These are phyloP conservation scores for Pisolithus thermaeus DNA, from an alignment of 1,284 basidiomycete species.

Conservation along the genomic window DNA sequence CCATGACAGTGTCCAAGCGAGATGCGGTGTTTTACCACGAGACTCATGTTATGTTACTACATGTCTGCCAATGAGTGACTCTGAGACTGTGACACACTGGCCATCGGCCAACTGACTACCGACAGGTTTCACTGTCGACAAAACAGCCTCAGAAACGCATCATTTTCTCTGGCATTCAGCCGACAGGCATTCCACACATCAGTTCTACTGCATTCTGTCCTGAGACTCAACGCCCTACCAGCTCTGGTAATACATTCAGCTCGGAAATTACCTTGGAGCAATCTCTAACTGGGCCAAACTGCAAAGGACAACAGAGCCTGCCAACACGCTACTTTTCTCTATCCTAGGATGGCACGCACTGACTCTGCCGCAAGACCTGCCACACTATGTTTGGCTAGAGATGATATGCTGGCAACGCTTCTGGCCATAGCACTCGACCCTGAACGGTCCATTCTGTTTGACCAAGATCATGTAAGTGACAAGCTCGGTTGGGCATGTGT, in stretches of 20 bases:
- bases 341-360: constrained; percentile 92
- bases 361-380: constrained; percentile 83
- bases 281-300: constrained; percentile 84
- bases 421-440: too few species aligned
- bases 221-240: constrained; percentile 5
- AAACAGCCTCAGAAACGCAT: constrained; percentile 26
- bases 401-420: too few species aligned
- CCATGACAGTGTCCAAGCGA: constrained; percentile 11
- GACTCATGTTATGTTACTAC: too few species aligned
- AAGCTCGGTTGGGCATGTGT: too few species aligned
- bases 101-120: not conserved
- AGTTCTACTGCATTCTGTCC: constrained; percentile 13
- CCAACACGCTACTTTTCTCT: constrained; percentile 76
- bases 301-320: constrained; percentile 52
- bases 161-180: constrained; percentile 80
- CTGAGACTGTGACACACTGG: not conserved
- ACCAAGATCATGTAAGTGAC: too few species aligned
- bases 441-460: too few species aligned
- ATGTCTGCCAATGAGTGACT: too few species aligned
- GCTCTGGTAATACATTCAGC: constrained; percentile 36
- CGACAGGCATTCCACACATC: constrained; percentile 84
- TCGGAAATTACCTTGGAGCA: constrained; percentile 93
- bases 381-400: too few species aligned
- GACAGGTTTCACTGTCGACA: not conserved
- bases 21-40: too few species aligned